Evolutionary conservation across 2,329 filamentous ascomycete species (phyloP).

Genomic region (Nemania abortiva): DNA sequence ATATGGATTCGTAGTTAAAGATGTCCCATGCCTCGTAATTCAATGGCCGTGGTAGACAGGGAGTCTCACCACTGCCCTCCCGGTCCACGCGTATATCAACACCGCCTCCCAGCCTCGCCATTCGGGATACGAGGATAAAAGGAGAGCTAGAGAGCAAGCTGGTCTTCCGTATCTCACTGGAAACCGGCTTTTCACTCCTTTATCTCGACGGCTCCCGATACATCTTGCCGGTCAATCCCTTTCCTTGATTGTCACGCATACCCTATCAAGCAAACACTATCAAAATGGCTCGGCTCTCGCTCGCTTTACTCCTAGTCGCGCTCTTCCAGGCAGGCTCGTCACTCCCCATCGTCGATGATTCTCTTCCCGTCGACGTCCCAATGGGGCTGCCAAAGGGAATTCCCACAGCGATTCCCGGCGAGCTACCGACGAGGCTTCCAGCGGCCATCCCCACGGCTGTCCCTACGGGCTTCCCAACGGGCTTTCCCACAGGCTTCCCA

Average conservation of each 20-base stretch:
- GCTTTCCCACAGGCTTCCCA: neutral
- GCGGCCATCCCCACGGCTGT: neutral
- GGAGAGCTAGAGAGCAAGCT: slow-evolving; percentile 28
- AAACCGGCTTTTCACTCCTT: slow-evolving; percentile 13
- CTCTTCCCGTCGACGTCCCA: too few relatives aligned
- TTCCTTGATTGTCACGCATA: neutral
- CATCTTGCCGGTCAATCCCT: slow-evolving; percentile 12
- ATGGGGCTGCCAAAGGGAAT: neutral
- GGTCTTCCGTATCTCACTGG: slow-evolving; percentile 32
- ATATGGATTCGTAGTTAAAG: slow-evolving; percentile 1
- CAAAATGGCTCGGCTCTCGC: slow-evolving; percentile 37
- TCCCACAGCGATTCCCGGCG: neutral
- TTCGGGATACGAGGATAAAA: neutral
- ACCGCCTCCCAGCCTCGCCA: slow-evolving; percentile 15
- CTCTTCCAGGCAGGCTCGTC: slow-evolving; percentile 34
- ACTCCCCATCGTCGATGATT: slow-evolving; percentile 33
- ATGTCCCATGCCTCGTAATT: neutral
- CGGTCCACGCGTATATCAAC: slow-evolving; percentile 23
- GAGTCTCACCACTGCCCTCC: neutral
- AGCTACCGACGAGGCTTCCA: neutral
- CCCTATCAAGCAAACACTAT: slow-evolving; percentile 10
- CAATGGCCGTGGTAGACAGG: neutral
- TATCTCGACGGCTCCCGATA: slow-evolving; percentile 12
- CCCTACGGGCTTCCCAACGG: too few relatives aligned
- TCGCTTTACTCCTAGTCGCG: slow-evolving; percentile 32